These are phyloP conservation scores for Schizonepeta tenuifolia DNA, from an alignment of 257 asterid genomes.

Conservation along the genomic window DNA sequence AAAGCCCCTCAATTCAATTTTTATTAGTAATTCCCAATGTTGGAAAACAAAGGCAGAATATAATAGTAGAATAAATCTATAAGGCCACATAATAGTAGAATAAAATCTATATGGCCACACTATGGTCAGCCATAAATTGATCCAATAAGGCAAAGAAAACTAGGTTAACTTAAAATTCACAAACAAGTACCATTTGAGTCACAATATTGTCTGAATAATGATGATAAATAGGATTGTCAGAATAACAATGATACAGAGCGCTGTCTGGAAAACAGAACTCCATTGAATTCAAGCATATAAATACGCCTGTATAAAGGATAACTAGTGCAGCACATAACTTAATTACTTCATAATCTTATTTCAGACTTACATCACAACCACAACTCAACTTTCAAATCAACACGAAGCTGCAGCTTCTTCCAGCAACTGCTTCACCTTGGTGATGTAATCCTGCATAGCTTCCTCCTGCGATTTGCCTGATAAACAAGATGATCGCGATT, in stretches of 20 bases:
- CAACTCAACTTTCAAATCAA: conserved; percentile 31
- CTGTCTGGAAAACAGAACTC: conserved; percentile 22
- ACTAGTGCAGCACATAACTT: too few relatives aligned
- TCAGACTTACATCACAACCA: conserved; percentile 16
- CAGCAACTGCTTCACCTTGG: conserved; percentile 92
- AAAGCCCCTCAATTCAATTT: too few relatives aligned
- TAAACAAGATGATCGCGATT: conserved; percentile 5
- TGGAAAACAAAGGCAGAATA: too few relatives aligned
- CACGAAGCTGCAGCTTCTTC: conserved; percentile 58
- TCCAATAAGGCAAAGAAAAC: too few relatives aligned
- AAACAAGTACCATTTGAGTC: conserved; percentile 2
- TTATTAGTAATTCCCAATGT: background rate
- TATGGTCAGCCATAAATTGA: too few relatives aligned
- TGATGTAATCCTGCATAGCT: conserved; percentile 83
- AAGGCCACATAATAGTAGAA: too few relatives aligned
- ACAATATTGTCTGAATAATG: background rate
- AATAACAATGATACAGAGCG: conserved; percentile 18
- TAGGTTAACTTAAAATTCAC: background rate
- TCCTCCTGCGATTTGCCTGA: conserved; percentile 79
- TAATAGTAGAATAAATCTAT: too few relatives aligned
- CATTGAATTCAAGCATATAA: conserved; percentile 32
- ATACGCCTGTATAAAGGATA: conserved; percentile 7
- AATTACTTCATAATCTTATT: conserved; percentile 20
- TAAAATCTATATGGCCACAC: too few relatives aligned
- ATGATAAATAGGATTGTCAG: conserved; percentile 1